Base-by-base conservation (phyloP, 192 early-diverging fungal species). In the Globomyces pollinis-pini region DNA sequence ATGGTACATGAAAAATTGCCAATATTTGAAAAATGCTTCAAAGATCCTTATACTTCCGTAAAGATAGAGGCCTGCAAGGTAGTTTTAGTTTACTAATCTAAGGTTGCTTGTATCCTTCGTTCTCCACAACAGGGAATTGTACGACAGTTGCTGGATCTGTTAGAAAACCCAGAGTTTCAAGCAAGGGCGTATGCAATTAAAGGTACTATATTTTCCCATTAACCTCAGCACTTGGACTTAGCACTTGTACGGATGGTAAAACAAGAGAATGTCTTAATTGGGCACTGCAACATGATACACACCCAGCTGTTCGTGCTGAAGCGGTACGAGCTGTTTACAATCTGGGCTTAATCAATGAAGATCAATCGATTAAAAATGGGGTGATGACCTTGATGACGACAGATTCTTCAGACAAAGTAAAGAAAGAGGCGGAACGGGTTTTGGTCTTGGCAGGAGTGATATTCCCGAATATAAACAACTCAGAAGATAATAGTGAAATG, bases 11-110 rank as follows among this genome's bases (percentile, higher is more conserved):
- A 38, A 7, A 65, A 69, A 2, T 16, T 77, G 33, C 32, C 13
- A 3, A 42, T 21, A 9, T 74, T 62, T 42, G 30, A 77, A 35
- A 34, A 34, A 6, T 65, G 67, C 23, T 75, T 80, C 34, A 32
- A 45, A 28, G 78, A 80, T 54, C 34, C 70, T 18, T 78, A 66
- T 55, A 28, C 67, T 16, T 59, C 59, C 20, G 78, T 80, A 1
- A 49, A 75, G 26, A 39, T 75, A 13, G 72, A 77, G 34, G 74
- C 78, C 16, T 78, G 75, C 62, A 80, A 80, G 67, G 71, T 47
- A 47, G 3, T 11, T 9, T 1, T 36, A 5, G 3, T n/a, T n/a
- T 26, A 24, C 23, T 47, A 47, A 47, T 2, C 23, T 13, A n/a
- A 47, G 44, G 44, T 77, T 18, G 78, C 75, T 2, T 72, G 70